A percentile compares a stretch with the other conserved stretches of the same genome.
Conservation (phyloP, 257 asterid species). For the Penstemon eatonii region DNA sequence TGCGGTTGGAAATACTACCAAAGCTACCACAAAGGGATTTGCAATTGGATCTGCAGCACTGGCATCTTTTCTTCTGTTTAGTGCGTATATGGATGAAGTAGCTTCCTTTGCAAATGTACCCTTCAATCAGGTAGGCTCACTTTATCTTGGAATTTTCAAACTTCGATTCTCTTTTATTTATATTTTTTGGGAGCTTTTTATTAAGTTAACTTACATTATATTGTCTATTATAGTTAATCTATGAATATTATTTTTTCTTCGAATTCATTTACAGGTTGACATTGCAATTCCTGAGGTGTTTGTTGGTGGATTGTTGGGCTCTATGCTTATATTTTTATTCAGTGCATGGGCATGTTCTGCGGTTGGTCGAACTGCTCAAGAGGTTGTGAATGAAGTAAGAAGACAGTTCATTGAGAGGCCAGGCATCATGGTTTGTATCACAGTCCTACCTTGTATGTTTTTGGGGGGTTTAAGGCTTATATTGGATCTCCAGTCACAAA, state of each 20-base stretch:
- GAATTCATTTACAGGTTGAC: too few species aligned
- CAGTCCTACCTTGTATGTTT: neutral
- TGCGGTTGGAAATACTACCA: conserved; percentile 98
- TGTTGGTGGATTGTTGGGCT: too few species aligned
- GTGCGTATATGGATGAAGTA: conserved; percentile 99
- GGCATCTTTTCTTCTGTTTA: conserved; percentile 95
- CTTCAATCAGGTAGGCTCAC: conserved; percentile 63
- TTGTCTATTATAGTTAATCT: too few species aligned
- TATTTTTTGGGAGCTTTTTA: neutral
- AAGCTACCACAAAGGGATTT: conserved; percentile 99
- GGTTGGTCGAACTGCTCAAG: too few species aligned
- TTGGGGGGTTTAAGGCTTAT: conserved; percentile 18
- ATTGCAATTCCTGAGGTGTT: too few species aligned
- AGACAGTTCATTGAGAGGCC: too few species aligned
- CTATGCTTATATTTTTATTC: too few species aligned
- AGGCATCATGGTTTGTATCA: too few species aligned
- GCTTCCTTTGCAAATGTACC: conserved; percentile 70
- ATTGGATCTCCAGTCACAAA: conserved; percentile 13
- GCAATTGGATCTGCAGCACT: conserved; percentile 99
- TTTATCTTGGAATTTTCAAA: conserved; percentile 8
- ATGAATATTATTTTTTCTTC: too few species aligned
- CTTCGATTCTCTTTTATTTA: conserved; percentile 12
- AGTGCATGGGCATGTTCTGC: too few species aligned
- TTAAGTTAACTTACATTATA: too few species aligned
- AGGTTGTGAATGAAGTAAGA: too few species aligned